These are phyloP conservation scores for Umbelopsis vinacea DNA, from an alignment of 192 early-diverging fungal genomes.

Conservation along the genomic window DNA sequence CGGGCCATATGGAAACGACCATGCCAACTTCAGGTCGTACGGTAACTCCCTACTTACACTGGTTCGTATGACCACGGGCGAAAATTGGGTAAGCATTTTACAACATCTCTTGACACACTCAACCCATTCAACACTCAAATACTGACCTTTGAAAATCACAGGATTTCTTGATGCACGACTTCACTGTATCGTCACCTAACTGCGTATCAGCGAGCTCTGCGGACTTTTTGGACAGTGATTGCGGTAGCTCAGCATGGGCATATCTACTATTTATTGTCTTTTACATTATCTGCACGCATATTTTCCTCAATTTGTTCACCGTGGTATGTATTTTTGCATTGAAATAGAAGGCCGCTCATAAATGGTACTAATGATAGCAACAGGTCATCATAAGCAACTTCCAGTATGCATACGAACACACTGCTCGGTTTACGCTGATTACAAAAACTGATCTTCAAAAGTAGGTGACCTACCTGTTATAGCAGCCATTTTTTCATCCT, in stretches of 20 bases:
- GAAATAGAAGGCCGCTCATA: not conserved
- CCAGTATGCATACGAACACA: constrained; percentile 40
- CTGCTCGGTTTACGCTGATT: constrained; percentile 38
- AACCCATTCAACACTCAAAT: not conserved
- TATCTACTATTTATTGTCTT: constrained; percentile 59
- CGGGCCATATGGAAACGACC: constrained; percentile 40
- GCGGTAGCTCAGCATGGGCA: constrained; percentile 55
- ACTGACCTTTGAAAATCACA: constrained; percentile 1
- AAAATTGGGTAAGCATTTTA: constrained; percentile 37
- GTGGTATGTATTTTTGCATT: constrained; percentile 40
- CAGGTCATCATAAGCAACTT: constrained; percentile 45
- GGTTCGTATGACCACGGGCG: constrained; percentile 59
- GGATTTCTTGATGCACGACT: constrained; percentile 63
- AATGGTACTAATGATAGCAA: not conserved
- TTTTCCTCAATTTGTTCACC: constrained; percentile 63
- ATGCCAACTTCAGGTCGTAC: constrained; percentile 57
- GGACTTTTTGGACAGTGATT: constrained; percentile 53
- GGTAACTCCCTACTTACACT: constrained; percentile 50
- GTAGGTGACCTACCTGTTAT: constrained; percentile 13
- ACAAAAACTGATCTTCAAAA: constrained; percentile 38
- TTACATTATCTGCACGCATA: constrained; percentile 64
- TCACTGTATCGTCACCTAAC: constrained; percentile 47
- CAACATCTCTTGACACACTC: not conserved
- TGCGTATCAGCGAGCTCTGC: constrained; percentile 46
- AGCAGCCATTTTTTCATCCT: not conserved